A percentile compares a stretch with the other conserved stretches of the same genome.
Conservation (phyloP, 2,329 filamentous ascomycete genomes). For the Ceratocystis papillata region DNA sequence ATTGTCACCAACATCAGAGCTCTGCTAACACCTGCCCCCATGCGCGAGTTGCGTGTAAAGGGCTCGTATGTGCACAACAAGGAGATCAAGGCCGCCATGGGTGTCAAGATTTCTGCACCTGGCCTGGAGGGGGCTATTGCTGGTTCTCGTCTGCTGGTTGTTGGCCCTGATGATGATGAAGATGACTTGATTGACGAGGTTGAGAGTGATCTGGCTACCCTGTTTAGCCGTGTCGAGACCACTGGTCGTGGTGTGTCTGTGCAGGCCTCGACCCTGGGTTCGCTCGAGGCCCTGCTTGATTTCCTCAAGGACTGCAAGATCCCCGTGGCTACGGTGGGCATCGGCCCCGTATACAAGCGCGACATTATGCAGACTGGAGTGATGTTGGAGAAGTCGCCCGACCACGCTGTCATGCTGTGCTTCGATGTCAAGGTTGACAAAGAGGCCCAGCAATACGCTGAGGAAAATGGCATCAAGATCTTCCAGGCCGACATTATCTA, state of each 20-base stretch:
- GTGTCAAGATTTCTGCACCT: slow-evolving; percentile 97
- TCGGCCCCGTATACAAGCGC: slow-evolving; percentile 94
- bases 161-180: slow-evolving; percentile 90
- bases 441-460: slow-evolving; percentile 80
- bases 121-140: slow-evolving; percentile 93
- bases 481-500: slow-evolving; percentile 99
- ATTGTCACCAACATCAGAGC: slow-evolving; percentile 94
- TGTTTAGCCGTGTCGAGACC: slow-evolving; percentile 85
- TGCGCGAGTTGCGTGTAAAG: slow-evolving; percentile 91
- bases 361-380: slow-evolving; percentile 92
- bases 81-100: slow-evolving; percentile 93
- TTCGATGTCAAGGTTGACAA: slow-evolving; percentile 99
- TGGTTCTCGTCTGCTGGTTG: slow-evolving; percentile 85
- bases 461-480: slow-evolving; percentile 90
- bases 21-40: slow-evolving; percentile 78
- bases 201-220: slow-evolving; percentile 81
- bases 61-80: slow-evolving; percentile 98
- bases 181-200: slow-evolving; percentile 95
- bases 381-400: slow-evolving; percentile 91
- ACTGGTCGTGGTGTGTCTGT: slow-evolving; percentile 91
- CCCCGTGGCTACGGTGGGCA: slow-evolving; percentile 91
- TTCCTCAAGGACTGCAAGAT: slow-evolving; percentile 96
- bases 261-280: slow-evolving; percentile 93
- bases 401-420: slow-evolving; percentile 98
- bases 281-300: slow-evolving; percentile 87